Percentiles rank a stretch among this genome's conserved stretches.
Conservation (phyloP, 1,139 yeast genomes). For the Candida frijolesensis region DNA sequence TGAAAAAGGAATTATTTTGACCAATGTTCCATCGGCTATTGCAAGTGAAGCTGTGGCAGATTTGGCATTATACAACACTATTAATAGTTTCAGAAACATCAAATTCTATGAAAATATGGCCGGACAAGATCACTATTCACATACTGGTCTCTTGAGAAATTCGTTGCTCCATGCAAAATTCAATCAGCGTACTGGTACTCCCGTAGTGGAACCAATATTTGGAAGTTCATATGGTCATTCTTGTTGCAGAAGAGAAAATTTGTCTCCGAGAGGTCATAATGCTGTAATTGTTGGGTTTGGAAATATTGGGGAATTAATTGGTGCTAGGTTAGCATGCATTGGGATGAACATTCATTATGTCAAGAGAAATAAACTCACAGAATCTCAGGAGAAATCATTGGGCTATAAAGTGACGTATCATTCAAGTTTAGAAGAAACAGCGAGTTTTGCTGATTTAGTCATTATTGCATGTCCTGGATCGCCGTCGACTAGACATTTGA, state of each 20-base stretch:
- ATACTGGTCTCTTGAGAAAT: slow-evolving; percentile 47
- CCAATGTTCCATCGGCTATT: slow-evolving; percentile 65
- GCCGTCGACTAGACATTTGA: slow-evolving; percentile 56
- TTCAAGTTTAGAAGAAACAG: slow-evolving; percentile 34
- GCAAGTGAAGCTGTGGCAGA: slow-evolving; percentile 81
- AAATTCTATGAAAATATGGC: slow-evolving; percentile 49
- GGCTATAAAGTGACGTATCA: slow-evolving; percentile 52
- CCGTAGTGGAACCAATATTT: slow-evolving; percentile 27
- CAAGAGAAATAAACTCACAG: slow-evolving; percentile 53
- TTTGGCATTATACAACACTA: slow-evolving; percentile 59
- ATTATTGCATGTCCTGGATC: slow-evolving; percentile 72
- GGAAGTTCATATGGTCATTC: slow-evolving; percentile 53
- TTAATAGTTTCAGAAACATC: slow-evolving; percentile 65
- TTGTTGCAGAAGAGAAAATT: slow-evolving; percentile 35
- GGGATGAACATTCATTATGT: slow-evolving; percentile 72
- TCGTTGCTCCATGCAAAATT: slow-evolving; percentile 37
- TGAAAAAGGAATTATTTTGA: slow-evolving; percentile 51
- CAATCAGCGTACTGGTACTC: slow-evolving; percentile 37
- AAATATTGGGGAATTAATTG: slow-evolving; percentile 69
- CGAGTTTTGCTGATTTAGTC: slow-evolving; percentile 54
- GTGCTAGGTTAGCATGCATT: slow-evolving; percentile 52
- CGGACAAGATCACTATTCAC: slow-evolving; percentile 22
- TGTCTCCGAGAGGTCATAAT: slow-evolving; percentile 58
- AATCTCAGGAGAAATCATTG: slow-evolving; percentile 35
- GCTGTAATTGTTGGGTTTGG: slow-evolving; percentile 82